Conservation (phyloP, 305 asterid species). For the Plantago coronopus region DNA sequence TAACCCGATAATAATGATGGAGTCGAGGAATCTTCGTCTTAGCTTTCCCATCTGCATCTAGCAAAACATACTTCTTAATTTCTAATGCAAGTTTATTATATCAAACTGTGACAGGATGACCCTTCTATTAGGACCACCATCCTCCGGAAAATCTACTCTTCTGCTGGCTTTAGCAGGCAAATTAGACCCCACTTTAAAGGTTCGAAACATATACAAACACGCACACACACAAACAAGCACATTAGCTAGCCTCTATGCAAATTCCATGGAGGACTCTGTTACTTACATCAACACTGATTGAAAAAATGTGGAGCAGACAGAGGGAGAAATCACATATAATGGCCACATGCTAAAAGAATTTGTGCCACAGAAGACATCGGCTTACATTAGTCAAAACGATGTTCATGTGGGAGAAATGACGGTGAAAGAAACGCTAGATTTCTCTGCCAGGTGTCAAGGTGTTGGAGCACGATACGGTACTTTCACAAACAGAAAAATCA, state of each 20-base stretch:
- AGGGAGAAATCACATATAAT: constrained; percentile 73
- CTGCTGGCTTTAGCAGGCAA: constrained; percentile 60
- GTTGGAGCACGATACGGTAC: constrained; percentile 89
- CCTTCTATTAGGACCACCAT: constrained; percentile 61
- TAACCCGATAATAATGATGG: no score
- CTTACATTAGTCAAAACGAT: constrained; percentile 93
- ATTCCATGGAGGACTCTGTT: no score
- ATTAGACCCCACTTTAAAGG: constrained; percentile 52
- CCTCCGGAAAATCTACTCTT: constrained; percentile 61
- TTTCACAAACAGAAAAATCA: neutral
- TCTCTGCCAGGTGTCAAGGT: constrained; percentile 91
- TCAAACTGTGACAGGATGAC: constrained; percentile 47
- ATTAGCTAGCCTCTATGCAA: no score
- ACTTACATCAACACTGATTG: neutral
- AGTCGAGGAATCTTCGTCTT: no score
- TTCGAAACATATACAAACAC: constrained; percentile 10
- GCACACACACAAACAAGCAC: neutral
- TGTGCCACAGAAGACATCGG: constrained; percentile 80
- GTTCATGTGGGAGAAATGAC: constrained; percentile 94
- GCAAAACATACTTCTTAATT: no score
- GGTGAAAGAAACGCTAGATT: constrained; percentile 86
- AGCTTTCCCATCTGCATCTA: no score
- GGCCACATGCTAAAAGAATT: constrained; percentile 73
- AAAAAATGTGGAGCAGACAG: constrained; percentile 31
- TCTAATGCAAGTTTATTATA: neutral